Conservation (phyloP, 2,329 filamentous ascomycete species). For the Sporothrix humicola region DNA sequence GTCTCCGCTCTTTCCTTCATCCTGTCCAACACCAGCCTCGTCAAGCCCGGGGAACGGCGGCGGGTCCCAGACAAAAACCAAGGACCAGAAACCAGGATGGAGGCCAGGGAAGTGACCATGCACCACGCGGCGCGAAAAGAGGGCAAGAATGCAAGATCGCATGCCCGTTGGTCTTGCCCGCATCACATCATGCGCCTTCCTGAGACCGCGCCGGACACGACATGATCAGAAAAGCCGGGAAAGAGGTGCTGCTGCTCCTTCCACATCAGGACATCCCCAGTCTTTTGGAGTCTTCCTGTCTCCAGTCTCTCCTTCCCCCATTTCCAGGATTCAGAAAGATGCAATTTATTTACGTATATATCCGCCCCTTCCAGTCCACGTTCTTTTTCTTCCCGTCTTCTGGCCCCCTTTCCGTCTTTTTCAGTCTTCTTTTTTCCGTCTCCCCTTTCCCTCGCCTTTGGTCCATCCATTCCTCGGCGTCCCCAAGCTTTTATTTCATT, state of each 20-base stretch:
- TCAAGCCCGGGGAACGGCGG: neutral
- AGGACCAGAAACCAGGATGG: neutral
- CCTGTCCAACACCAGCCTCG: slow-evolving; percentile 2
- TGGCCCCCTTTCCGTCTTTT: no score
- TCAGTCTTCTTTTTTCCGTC: neutral
- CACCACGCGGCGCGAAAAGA: neutral
- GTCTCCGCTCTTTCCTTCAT: no score
- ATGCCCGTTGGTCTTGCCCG: neutral
- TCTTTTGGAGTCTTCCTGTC: neutral
- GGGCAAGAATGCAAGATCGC: no score
- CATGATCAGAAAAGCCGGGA: neutral
- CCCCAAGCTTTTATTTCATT: neutral
- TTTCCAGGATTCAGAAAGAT: slow-evolving; percentile 13
- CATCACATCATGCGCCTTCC: slow-evolving; percentile 10
- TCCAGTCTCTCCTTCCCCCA: neutral
- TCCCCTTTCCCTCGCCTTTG: neutral
- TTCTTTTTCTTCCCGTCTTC: neutral
- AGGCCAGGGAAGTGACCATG: neutral
- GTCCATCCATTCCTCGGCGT: slow-evolving; percentile 11
- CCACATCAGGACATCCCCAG: neutral
- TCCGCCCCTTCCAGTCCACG: neutral
- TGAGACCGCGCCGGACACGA: slow-evolving; percentile 1
- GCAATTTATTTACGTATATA: slow-evolving; percentile 16
- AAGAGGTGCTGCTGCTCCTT: neutral
- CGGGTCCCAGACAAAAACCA: neutral